A percentile compares a stretch with the other conserved stretches of the same genome.
Conservation (phyloP, 108 stramenopile species). For the Nannochloropsis oceanica region DNA sequence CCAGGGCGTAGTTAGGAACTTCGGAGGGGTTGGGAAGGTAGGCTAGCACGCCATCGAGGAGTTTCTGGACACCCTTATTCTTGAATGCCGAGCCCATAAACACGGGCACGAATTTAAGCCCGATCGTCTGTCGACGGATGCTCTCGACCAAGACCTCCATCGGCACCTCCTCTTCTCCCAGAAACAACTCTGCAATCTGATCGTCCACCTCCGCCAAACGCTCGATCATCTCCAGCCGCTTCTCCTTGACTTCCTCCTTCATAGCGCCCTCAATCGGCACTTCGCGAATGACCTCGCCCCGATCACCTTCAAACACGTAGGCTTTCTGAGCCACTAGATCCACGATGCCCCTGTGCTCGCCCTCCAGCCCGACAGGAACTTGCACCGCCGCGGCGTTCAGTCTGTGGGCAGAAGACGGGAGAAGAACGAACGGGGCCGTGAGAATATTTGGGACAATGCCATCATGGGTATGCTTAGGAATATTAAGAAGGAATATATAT, state of each 20-base stretch:
- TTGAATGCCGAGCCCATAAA: constrained; percentile 99
- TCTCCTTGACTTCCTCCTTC: constrained; percentile 54
- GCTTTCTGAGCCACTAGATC: constrained; percentile 63
- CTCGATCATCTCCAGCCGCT: constrained; percentile 71
- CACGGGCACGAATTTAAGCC: constrained; percentile 77
- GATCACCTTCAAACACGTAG: constrained; percentile 69
- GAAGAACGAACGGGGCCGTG: neutral
- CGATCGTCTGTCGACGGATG: constrained; percentile 51
- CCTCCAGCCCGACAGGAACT: constrained; percentile 90
- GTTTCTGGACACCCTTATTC: constrained; percentile 87
- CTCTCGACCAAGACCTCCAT: constrained; percentile 61
- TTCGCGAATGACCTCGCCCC: constrained; percentile 51
- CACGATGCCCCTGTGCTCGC: constrained; percentile 70
- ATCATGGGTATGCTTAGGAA: too few species aligned
- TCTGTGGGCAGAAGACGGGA: constrained; percentile 26
- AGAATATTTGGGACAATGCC: too few species aligned
- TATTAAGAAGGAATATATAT: too few species aligned
- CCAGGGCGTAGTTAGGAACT: constrained; percentile 76
- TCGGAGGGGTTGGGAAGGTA: constrained; percentile 85
- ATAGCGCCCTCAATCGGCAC: constrained; percentile 65
- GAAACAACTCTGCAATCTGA: constrained; percentile 84
- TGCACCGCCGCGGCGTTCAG: constrained; percentile 91
- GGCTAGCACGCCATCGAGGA: constrained; percentile 88
- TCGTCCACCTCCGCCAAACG: constrained; percentile 87
- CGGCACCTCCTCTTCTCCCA: constrained; percentile 84